Evolutionary conservation across 2,329 filamentous ascomycete species (phyloP).

Genomic region (Epichloe sylvatica): DNA sequence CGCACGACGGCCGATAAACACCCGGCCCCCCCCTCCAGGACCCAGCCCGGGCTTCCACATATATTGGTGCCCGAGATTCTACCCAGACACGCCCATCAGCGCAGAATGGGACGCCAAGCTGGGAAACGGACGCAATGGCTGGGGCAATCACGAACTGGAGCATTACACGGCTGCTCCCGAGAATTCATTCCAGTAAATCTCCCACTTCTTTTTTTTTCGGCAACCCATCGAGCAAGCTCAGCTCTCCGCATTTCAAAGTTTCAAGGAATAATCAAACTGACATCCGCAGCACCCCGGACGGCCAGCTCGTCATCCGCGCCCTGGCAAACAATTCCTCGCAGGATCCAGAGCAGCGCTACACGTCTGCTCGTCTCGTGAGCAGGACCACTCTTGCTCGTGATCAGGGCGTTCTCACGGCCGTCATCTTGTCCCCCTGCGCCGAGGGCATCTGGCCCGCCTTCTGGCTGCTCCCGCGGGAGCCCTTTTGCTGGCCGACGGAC

Average conservation of each 20-base stretch:
- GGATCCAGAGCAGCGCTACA: constrained; percentile 31
- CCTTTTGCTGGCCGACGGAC: constrained; percentile 44
- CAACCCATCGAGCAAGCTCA: not conserved
- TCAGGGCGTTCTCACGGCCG: constrained; percentile 37
- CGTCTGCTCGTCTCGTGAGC: constrained; percentile 41
- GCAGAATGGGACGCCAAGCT: constrained; percentile 41
- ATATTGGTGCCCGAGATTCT: constrained; percentile 42
- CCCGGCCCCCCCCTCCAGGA: constrained; percentile 7
- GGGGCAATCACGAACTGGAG: constrained; percentile 48
- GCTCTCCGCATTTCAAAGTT: no score
- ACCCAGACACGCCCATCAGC: constrained; percentile 29
- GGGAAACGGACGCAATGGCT: constrained; percentile 41
- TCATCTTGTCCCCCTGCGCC: constrained; percentile 38
- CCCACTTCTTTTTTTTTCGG: not conserved
- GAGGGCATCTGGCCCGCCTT: constrained; percentile 47
- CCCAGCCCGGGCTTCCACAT: constrained; percentile 8
- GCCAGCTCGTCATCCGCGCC: constrained; percentile 38
- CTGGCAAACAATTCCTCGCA: constrained; percentile 23
- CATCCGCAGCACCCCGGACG: constrained; percentile 26
- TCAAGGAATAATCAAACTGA: not conserved
- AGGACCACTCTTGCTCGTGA: constrained; percentile 35
- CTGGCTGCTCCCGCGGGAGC: constrained; percentile 44
- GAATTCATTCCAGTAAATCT: constrained; percentile 37
- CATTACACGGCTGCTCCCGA: constrained; percentile 35
- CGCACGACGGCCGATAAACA: constrained; percentile 11